Conservation (phyloP, 176 grass and related monocot genomes). For the Thinopyrum elongatum region DNA sequence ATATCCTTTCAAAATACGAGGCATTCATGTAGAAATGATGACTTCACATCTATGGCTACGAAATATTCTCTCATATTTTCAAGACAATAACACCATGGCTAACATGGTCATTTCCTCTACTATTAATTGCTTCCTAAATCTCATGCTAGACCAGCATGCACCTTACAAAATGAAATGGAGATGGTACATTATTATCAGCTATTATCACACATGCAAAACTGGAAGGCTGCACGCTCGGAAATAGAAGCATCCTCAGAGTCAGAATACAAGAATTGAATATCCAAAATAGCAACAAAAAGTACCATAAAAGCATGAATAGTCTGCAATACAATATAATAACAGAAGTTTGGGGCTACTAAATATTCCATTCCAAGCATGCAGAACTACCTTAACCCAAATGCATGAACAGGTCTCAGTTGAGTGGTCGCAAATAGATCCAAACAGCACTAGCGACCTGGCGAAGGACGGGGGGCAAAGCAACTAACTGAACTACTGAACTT, state of each 20-base stretch:
- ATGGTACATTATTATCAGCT: background rate
- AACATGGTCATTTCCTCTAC: background rate
- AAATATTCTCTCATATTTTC: background rate
- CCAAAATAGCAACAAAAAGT: conserved; percentile 17
- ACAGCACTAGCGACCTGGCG: conserved; percentile 42
- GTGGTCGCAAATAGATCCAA: conserved; percentile 31
- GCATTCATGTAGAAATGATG: background rate
- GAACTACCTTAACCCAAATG: conserved; percentile 36
- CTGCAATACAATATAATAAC: conserved; percentile 35
- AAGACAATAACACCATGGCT: background rate
- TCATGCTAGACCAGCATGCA: background rate
- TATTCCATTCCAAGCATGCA: conserved; percentile 40
- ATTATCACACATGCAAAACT: conserved; percentile 8
- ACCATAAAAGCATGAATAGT: conserved; percentile 39
- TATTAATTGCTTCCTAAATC: background rate
- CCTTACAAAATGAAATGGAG: background rate
- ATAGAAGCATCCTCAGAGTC: conserved; percentile 32
- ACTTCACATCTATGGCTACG: background rate
- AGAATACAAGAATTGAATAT: conserved; percentile 20
- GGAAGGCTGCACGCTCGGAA: conserved; percentile 21
- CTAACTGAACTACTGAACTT: conserved; percentile 27
- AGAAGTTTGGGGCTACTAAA: conserved; percentile 34
- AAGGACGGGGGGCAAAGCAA: conserved; percentile 18
- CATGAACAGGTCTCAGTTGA: conserved; percentile 27
- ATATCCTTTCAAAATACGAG: background rate